Evolutionary conservation across 164 flowering plant species (phyloP).

Genomic region (Nelumbo lutea): DNA sequence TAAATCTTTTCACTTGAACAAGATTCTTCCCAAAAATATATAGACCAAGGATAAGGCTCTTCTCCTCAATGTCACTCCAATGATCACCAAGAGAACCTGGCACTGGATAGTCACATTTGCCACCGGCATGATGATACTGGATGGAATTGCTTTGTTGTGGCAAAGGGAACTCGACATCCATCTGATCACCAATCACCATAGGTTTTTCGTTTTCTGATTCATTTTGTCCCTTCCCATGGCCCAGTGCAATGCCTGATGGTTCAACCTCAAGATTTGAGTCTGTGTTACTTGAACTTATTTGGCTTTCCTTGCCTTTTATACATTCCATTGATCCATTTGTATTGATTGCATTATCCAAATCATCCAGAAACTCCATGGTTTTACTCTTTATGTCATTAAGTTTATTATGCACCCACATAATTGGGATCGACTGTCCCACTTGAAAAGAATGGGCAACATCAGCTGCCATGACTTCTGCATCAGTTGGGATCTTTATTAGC

Average conservation of each 20-base stretch:
- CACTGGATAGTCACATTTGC: constrained; percentile 20
- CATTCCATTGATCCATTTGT: constrained; percentile 11
- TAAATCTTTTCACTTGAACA: constrained; percentile 48
- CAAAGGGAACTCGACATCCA: constrained; percentile 1
- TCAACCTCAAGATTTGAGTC: constrained; percentile 16
- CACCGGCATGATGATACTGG: constrained; percentile 4
- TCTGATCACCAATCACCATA: not conserved
- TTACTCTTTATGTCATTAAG: constrained; percentile 18
- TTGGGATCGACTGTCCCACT: constrained; percentile 48
- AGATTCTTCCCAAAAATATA: constrained; percentile 87
- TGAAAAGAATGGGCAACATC: constrained; percentile 18
- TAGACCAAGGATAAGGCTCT: constrained; percentile 71
- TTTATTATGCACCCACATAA: constrained; percentile 38
- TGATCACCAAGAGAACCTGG: constrained; percentile 39
- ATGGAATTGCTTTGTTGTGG: constrained; percentile 6
- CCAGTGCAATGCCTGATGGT: constrained; percentile 5
- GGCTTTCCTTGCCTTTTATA: constrained; percentile 6
- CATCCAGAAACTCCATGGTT: constrained; percentile 1
- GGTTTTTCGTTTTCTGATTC: not conserved
- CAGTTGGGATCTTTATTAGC: constrained; percentile 8
- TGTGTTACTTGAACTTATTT: not conserved
- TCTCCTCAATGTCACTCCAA: constrained; percentile 66
- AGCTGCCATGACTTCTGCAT: constrained; percentile 6
- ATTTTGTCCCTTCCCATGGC: not conserved
- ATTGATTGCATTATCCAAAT: constrained; percentile 1